These are phyloP conservation scores for Rhizoctonia solani DNA, from an alignment of 1,284 basidiomycete species.

Conservation along the genomic window DNA sequence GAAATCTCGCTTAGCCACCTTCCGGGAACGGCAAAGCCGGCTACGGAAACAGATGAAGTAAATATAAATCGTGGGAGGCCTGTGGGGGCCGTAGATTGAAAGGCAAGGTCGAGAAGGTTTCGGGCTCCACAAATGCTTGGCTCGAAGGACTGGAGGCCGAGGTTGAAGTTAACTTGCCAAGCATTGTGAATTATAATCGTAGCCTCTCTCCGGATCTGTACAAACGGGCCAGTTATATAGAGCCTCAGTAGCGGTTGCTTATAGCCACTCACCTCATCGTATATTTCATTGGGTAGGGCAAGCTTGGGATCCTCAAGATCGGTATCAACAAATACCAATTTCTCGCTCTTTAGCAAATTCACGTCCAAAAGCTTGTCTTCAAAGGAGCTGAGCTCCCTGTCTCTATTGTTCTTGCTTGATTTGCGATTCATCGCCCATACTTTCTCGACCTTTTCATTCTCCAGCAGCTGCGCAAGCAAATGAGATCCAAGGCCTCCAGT, in stretches of 20 bases:
- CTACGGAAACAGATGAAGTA: conserved; percentile 24
- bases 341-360: conserved; percentile 2
- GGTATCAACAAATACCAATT: conserved; percentile 40
- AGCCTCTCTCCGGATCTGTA: conserved; percentile 37
- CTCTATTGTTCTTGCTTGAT: neutral
- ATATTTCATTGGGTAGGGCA: conserved; percentile 41
- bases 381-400: conserved; percentile 32
- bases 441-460: neutral
- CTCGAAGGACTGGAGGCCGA: conserved; percentile 36
- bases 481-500: conserved; percentile 46
- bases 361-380: conserved; percentile 29
- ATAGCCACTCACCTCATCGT: conserved; percentile 41
- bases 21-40: neutral
- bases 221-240: neutral
- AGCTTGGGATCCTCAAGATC: conserved; percentile 41
- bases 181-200: conserved; percentile 49
- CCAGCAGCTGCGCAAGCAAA: conserved; percentile 43
- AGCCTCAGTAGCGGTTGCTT: too few species aligned
- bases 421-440: conserved; percentile 37
- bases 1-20: conserved; percentile 6
- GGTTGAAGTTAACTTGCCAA: conserved; percentile 40
- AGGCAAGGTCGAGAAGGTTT: conserved; percentile 37
- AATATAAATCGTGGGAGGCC: conserved; percentile 29
- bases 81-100: conserved; percentile 8
- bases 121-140: conserved; percentile 30